Conservation (phyloP, 805 yeast genomes). For the Pichia scutulata region DNA sequence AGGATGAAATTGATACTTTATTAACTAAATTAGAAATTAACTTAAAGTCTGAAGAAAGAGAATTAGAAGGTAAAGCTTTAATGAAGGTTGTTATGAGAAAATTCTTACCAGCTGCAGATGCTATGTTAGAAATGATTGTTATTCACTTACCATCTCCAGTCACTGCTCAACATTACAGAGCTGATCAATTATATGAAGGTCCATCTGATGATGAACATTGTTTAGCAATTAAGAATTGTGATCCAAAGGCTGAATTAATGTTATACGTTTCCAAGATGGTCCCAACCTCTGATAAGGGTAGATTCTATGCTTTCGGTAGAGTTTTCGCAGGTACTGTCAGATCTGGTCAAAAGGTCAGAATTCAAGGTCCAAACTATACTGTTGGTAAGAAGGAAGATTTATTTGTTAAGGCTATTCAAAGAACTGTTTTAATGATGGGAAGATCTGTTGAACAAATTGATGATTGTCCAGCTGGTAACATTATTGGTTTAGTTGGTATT, state of each 20-base stretch:
- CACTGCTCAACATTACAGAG: slow-evolving; percentile 99
- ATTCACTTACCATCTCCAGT: slow-evolving; percentile 99
- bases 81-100: slow-evolving; percentile 98
- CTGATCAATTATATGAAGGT: slow-evolving; percentile 98
- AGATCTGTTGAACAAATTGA: slow-evolving; percentile 96
- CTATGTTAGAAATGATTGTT: slow-evolving; percentile 97
- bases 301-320: slow-evolving; percentile 99
- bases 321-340: slow-evolving; percentile 99
- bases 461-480: slow-evolving; percentile 99
- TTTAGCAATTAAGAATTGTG: slow-evolving; percentile 94
- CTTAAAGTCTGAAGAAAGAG: slow-evolving; percentile 96
- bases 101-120: slow-evolving; percentile 99
- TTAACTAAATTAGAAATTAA: slow-evolving; percentile 88
- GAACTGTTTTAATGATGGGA: slow-evolving; percentile 99
- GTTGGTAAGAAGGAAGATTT: slow-evolving; percentile 98
- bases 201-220: slow-evolving; percentile 89
- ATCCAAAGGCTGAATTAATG: slow-evolving; percentile 97
- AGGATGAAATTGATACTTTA: slow-evolving; percentile 88
- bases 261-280: slow-evolving; percentile 99
- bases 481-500: slow-evolving; percentile 99
- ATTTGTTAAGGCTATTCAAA: slow-evolving; percentile 95
- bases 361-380: slow-evolving; percentile 99
- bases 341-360: slow-evolving; percentile 98
- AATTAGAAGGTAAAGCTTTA: slow-evolving; percentile 97
- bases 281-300: slow-evolving; percentile 99